Base-by-base conservation (phyloP, 2,329 filamentous ascomycete species). In the Bimuria novae-zelandiae region DNA sequence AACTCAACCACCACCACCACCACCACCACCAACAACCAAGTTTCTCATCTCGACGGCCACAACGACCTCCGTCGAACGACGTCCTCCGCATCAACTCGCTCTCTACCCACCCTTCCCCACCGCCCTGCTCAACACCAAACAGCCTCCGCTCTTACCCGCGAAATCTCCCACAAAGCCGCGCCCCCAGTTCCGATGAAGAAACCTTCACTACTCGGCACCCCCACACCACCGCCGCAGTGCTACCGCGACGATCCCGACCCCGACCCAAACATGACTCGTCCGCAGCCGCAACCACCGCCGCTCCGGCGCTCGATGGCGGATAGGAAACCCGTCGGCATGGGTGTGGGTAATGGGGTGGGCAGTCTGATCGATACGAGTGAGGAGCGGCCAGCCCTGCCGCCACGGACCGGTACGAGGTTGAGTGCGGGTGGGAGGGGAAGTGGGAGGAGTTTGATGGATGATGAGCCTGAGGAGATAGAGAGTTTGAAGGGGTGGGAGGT, bases 401-500 rank as follows among this genome's bases (percentile, higher is more conserved):
- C 70, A 10, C 46, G 70, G 39, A 68, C 69, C 19, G 67, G 64
- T 14, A 71, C 65, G 23, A 66, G 66, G 11, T 30, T 64, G 21
- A 64, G 62, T 49, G 52, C 30, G n/a, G 62, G 56, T 29, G 65
- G 61, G 51, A 64, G 61, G 48, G 52, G 35, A 14, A 62, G 55
- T 29, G 66, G 61, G 49, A 67, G 56, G 49, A 69, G 54, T 52
- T 47, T 75, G 51, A 54, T 75, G 62, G 73, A 75, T 44, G 71
- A 74, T 29, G 69, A 67, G 43, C 58, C 57, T 4, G 70, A 70
- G 25, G 70, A 69, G 12, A 49, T 73, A 60, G 63, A 66, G 37
- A 62, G 57, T 29, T 61, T 75, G 63, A 67, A 51, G 54, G 70
- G 69, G 32, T 76, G 74, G 74, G 73, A 75, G 57, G 74, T 75